phyloP scores from a whole-genome alignment of 306 rosid species.

The Betula pendula region DNA sequence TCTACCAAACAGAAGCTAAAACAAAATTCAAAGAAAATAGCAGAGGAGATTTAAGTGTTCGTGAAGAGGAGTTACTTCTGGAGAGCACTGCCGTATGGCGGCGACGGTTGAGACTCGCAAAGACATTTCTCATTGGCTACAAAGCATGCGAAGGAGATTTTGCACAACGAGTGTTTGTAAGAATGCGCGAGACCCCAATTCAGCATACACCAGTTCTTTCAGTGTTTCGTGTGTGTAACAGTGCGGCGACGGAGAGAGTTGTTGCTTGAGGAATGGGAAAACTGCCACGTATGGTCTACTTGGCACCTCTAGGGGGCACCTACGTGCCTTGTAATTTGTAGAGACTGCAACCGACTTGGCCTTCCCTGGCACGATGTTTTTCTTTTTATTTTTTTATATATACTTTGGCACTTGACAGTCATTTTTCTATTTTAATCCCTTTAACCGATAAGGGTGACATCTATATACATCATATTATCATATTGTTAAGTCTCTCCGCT shows the following conservation, averaged over 20 bases:
- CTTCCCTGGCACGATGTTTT: no score
- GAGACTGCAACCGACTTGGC: no score
- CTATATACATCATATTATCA: no score
- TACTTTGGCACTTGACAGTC: no score
- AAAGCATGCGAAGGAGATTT: conserved; percentile 22
- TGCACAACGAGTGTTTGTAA: conserved; percentile 36
- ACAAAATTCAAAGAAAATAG: background rate
- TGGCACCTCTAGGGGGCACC: conserved; percentile 26
- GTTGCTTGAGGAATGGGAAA: conserved; percentile 27
- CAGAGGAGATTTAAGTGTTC: background rate
- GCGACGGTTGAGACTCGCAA: conserved; percentile 55
- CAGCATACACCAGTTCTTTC: background rate
- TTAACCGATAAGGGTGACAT: no score
- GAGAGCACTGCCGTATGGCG: conserved; percentile 38
- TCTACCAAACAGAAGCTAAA: conserved; percentile 3
- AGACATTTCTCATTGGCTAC: conserved; percentile 76
- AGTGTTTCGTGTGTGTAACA: background rate
- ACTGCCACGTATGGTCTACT: conserved; percentile 45
- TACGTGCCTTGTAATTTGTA: background rate
- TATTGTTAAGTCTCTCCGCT: no score
- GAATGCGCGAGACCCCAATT: conserved; percentile 28
- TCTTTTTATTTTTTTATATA: no score
- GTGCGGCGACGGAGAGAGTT: background rate
- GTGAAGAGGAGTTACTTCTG: conserved; percentile 35
- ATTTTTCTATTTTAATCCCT: no score